Percentiles rank a stretch among this genome's conserved stretches.
These are phyloP conservation scores for Phytopythium mirpurense DNA, from an alignment of 352 stramenopile genomes.

Conservation along the genomic window DNA sequence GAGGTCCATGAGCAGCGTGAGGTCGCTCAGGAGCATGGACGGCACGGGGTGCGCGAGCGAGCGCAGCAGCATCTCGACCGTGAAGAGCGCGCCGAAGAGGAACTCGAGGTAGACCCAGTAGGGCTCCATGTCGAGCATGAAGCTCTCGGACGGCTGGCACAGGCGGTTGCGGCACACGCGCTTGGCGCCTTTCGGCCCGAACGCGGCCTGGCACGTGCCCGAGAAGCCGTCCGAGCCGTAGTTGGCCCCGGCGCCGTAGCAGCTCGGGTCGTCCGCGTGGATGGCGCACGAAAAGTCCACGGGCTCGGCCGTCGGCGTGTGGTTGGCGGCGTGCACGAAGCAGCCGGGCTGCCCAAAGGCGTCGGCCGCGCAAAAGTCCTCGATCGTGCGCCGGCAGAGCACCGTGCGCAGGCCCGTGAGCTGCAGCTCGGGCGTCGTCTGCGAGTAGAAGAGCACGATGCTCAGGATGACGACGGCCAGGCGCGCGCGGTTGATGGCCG, in stretches of 20 bases:
- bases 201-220: constrained; percentile 17
- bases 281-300: constrained; percentile 28
- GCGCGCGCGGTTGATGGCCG: constrained; percentile 23
- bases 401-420: constrained; percentile 29
- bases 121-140: constrained; percentile 45
- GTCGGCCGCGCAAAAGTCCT: constrained; percentile 30
- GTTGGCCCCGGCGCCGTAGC: constrained; percentile 25
- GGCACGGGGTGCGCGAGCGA: constrained; percentile 20
- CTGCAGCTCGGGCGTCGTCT: constrained; percentile 48
- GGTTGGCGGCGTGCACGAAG: constrained; percentile 19
- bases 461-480: constrained; percentile 32
- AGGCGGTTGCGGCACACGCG: constrained; percentile 39
- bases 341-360: constrained; percentile 30
- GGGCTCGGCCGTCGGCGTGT: constrained; percentile 10
- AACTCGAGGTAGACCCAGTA: constrained; percentile 48
- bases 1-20: constrained; percentile 15
- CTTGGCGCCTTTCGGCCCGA: constrained; percentile 11
- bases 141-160: constrained; percentile 26
- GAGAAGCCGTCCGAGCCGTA: constrained; percentile 26
- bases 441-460: constrained; percentile 45
- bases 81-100: constrained; percentile 37
- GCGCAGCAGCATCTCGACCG: constrained; percentile 26
- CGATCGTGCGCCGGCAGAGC: constrained; percentile 35
- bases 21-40: constrained; percentile 22
- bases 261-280: constrained; percentile 10